Percentiles rank a stretch among this genome's conserved stretches.
Evolutionary conservation across 2,329 filamentous ascomycete genomes (phyloP).

Genomic region (Apiospora aurea): DNA sequence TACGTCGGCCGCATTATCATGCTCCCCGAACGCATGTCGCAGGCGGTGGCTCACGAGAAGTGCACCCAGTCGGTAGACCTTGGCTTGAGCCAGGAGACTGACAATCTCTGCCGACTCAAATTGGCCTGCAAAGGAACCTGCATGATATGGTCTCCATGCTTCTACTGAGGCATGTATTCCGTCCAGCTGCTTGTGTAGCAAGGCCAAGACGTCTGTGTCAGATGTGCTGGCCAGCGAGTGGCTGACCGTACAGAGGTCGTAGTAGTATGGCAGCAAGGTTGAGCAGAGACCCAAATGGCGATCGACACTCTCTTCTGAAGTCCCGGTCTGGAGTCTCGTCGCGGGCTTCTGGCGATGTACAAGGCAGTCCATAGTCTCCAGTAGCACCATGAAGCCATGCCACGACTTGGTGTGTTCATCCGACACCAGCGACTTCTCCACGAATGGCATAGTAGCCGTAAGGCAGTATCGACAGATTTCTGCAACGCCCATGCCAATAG

Average conservation of each 20-base stretch:
- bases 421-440: slow-evolving; percentile 23
- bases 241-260: slow-evolving; percentile 39
- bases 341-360: slow-evolving; percentile 37
- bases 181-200: slow-evolving; percentile 33
- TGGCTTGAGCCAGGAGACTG: slow-evolving; percentile 38
- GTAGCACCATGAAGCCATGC: slow-evolving; percentile 34
- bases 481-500: slow-evolving; percentile 36
- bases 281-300: slow-evolving; percentile 37
- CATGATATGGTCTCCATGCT: slow-evolving; percentile 36
- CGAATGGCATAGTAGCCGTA: slow-evolving; percentile 32
- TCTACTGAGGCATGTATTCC: slow-evolving; percentile 33
- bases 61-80: slow-evolving; percentile 37
- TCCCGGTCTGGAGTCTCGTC: slow-evolving; percentile 29
- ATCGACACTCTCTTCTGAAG: slow-evolving; percentile 29
- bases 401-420: slow-evolving; percentile 31
- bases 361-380: slow-evolving; percentile 39
- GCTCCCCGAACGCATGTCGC: slow-evolving; percentile 34
- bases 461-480: slow-evolving; percentile 38
- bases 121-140: slow-evolving; percentile 30
- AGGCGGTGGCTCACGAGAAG: slow-evolving; percentile 38
- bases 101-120: slow-evolving; percentile 36
- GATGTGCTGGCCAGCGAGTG: slow-evolving; percentile 31
- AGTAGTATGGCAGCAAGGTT: slow-evolving; percentile 37
- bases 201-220: slow-evolving; percentile 28
- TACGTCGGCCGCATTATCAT: slow-evolving; percentile 35